Conservation (phyloP, 2,329 filamentous ascomycete genomes). For the Lizonia empirigonia region DNA sequence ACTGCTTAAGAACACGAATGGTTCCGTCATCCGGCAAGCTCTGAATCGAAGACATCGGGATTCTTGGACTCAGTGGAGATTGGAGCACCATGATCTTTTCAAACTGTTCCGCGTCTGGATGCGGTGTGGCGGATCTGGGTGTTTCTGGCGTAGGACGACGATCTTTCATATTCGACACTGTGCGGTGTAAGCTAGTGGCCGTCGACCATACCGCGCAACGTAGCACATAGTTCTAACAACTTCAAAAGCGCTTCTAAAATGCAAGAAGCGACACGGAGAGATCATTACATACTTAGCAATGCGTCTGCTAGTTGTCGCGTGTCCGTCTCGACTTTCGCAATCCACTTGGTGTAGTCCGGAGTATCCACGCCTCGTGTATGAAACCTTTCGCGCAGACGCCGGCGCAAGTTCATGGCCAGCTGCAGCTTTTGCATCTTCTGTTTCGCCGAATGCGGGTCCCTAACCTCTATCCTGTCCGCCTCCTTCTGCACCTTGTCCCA, state of each 20-base stretch:
- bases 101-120: slow-evolving; percentile 16
- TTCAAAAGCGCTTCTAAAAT: too few relatives aligned
- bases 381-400: slow-evolving; percentile 31
- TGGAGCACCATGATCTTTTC: slow-evolving; percentile 32
- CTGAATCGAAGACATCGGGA: slow-evolving; percentile 27
- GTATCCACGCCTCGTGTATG: slow-evolving; percentile 31
- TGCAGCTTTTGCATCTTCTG: slow-evolving; percentile 34
- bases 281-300: slow-evolving; percentile 26
- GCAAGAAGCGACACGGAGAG: too few relatives aligned
- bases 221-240: too few relatives aligned
- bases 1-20: slow-evolving; percentile 36
- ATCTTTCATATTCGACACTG: slow-evolving; percentile 30
- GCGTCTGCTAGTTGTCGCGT: slow-evolving; percentile 28
- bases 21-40: slow-evolving; percentile 34
- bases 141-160: slow-evolving; percentile 23
- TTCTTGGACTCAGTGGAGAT: slow-evolving; percentile 29
- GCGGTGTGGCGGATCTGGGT: slow-evolving; percentile 17
- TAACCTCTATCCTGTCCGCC: slow-evolving; percentile 25
- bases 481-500: slow-evolving; percentile 27
- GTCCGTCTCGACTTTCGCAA: slow-evolving; percentile 30
- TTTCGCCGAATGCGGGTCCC: slow-evolving; percentile 21
- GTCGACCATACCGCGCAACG: too few relatives aligned
- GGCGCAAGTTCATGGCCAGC: slow-evolving; percentile 29
- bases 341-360: slow-evolving; percentile 34
- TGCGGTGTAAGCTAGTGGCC: not conserved